phyloP scores from a whole-genome alignment of 495 filamentous ascomycete species.

The Hypoxylon cercidicola region DNA sequence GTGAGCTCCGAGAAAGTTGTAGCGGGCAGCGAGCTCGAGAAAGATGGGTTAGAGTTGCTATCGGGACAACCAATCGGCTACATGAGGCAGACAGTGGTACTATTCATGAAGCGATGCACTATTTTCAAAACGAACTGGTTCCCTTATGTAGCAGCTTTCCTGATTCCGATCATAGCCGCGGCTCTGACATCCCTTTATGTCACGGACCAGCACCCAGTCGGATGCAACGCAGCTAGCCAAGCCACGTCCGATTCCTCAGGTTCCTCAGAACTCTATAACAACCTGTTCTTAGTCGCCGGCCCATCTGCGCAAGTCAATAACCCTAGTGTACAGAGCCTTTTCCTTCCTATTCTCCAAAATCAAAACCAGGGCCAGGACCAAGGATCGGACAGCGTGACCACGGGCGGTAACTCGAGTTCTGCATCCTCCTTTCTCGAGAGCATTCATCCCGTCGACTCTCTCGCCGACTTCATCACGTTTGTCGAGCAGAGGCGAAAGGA shows the following conservation, averaged over 20 bases:
- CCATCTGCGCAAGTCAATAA: slow-evolving; percentile 63
- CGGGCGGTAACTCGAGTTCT: not conserved
- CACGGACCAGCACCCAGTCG: slow-evolving; percentile 61
- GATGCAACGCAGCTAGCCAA: slow-evolving; percentile 64
- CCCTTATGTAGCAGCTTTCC: slow-evolving; percentile 74
- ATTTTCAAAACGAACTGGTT: slow-evolving; percentile 81
- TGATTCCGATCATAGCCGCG: slow-evolving; percentile 79
- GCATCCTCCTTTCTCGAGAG: slow-evolving; percentile 46
- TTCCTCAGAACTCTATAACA: slow-evolving; percentile 47
- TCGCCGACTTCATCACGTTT: slow-evolving; percentile 73
- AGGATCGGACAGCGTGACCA: slow-evolving; percentile 4
- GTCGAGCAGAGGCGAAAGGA: slow-evolving; percentile 69
- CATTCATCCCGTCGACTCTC: slow-evolving; percentile 69
- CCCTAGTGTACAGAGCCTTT: slow-evolving; percentile 54
- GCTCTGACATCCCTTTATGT: slow-evolving; percentile 80
- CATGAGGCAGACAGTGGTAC: slow-evolving; percentile 71
- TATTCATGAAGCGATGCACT: slow-evolving; percentile 80
- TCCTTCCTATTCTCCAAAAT: slow-evolving; percentile 52
- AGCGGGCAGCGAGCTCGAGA: slow-evolving; percentile 35
- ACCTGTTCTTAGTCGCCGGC: slow-evolving; percentile 67
- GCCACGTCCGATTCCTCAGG: slow-evolving; percentile 31
- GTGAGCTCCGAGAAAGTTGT: slow-evolving; percentile 35
- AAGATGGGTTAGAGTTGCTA: slow-evolving; percentile 65
- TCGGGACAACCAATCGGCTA: slow-evolving; percentile 73
- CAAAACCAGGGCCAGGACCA: slow-evolving; percentile 23